A percentile compares a stretch with the other conserved stretches of the same genome.
phyloP scores from a whole-genome alignment of 1,284 basidiomycete species.

The Cronartium quercuum region DNA sequence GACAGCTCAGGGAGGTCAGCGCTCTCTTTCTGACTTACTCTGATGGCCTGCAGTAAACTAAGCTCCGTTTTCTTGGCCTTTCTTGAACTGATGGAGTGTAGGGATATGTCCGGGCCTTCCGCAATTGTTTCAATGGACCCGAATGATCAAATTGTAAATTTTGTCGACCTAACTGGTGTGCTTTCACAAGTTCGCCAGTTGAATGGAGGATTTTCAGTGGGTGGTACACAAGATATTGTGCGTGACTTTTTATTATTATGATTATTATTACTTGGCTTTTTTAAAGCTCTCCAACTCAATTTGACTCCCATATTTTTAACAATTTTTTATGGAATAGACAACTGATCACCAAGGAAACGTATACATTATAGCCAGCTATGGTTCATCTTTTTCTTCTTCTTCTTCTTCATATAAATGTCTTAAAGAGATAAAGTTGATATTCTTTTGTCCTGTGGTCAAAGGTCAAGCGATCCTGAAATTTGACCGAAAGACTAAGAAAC shows the following conservation, averaged over 20 bases:
- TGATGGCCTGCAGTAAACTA: background rate
- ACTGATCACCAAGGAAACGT: background rate
- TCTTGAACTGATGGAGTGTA: background rate
- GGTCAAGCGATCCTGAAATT: background rate
- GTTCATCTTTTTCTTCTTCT: background rate
- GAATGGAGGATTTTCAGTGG: background rate
- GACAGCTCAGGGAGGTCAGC: background rate
- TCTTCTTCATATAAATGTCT: background rate
- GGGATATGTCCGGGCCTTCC: background rate
- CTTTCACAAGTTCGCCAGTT: background rate
- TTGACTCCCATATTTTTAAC: no score
- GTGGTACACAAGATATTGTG: background rate
- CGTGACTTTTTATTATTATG: no score
- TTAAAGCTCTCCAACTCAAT: no score
- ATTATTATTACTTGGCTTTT: no score
- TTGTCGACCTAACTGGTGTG: background rate
- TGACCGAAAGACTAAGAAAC: background rate
- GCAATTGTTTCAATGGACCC: background rate
- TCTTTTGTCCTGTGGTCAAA: background rate
- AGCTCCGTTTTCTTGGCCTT: background rate
- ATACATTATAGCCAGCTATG: background rate
- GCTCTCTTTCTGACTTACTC: background rate
- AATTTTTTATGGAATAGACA: no score
- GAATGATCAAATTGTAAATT: background rate
- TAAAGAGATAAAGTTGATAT: background rate